phyloP scores from a whole-genome alignment of 169 alveolate species.

The Plasmodium billcollinsi region DNA sequence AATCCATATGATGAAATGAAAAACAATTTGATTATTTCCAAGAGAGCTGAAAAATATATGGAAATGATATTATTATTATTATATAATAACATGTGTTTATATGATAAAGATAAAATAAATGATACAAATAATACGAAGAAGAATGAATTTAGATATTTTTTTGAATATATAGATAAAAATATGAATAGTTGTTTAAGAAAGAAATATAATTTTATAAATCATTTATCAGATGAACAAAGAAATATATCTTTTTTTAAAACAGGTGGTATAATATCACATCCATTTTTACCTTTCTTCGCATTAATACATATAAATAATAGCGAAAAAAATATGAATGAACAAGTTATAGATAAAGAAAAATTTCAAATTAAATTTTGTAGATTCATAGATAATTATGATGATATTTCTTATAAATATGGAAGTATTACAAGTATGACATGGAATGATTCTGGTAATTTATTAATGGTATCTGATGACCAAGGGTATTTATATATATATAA shows the following conservation, averaged over 20 bases:
- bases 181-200: constrained; percentile 42
- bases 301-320: constrained; percentile 41
- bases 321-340: constrained; percentile 13
- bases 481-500: constrained; percentile 55
- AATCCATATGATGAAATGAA: background rate
- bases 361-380: constrained; percentile 51
- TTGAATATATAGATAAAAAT: constrained; percentile 41
- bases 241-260: constrained; percentile 31
- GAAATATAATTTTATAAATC: constrained; percentile 33
- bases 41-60: constrained; percentile 51
- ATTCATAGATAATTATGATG: constrained; percentile 17
- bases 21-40: constrained; percentile 28
- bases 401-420: constrained; percentile 47
- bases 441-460: constrained; percentile 27
- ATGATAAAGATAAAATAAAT: constrained; percentile 33
- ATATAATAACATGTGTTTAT: constrained; percentile 22
- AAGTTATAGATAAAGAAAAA: constrained; percentile 8
- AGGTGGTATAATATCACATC: constrained; percentile 65
- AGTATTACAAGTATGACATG: constrained; percentile 30
- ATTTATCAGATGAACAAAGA: constrained; percentile 7
- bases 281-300: constrained; percentile 56
- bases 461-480: constrained; percentile 37
- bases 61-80: constrained; percentile 31
- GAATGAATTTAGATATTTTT: constrained; percentile 26
- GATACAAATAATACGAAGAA: background rate